These are phyloP conservation scores for Salix purpurea DNA, from an alignment of 345 rosid genomes.

Conservation along the genomic window DNA sequence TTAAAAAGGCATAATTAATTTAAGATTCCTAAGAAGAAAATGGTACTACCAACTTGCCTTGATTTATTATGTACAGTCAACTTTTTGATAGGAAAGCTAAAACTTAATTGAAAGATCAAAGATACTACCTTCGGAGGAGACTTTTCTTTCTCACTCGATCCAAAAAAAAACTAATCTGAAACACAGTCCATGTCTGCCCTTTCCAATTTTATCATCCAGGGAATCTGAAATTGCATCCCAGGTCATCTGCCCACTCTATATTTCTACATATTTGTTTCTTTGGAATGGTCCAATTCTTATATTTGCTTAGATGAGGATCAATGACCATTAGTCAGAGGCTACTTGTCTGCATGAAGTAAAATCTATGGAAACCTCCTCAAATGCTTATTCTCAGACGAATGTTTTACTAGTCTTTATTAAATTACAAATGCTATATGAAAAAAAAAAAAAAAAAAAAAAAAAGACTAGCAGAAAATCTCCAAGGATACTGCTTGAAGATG, in stretches of 20 bases:
- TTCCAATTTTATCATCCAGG: too few species aligned
- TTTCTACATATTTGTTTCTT: not conserved
- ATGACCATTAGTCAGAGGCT: not conserved
- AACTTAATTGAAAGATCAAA: not conserved
- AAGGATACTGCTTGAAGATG: too few species aligned
- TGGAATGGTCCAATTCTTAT: not conserved
- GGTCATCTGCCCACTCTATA: too few species aligned
- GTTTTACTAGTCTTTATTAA: not conserved
- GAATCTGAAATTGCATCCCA: too few species aligned
- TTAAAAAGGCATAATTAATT: too few species aligned
- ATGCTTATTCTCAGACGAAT: not conserved
- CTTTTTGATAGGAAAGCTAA: not conserved
- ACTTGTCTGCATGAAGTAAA: not conserved
- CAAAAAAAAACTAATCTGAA: too few species aligned
- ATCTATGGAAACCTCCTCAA: not conserved
- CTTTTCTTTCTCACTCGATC: not conserved
- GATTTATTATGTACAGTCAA: not conserved
- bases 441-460: too few species aligned
- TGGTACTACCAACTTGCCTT: not conserved
- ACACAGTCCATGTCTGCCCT: too few species aligned
- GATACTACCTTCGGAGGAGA: not conserved
- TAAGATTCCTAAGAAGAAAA: not conserved
- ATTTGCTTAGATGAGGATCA: not conserved
- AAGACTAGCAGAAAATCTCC: too few species aligned
- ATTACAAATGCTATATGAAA: not conserved